These are phyloP conservation scores for Lophiostoma macrostomum DNA, from an alignment of 495 filamentous ascomycete genomes.

Conservation along the genomic window DNA sequence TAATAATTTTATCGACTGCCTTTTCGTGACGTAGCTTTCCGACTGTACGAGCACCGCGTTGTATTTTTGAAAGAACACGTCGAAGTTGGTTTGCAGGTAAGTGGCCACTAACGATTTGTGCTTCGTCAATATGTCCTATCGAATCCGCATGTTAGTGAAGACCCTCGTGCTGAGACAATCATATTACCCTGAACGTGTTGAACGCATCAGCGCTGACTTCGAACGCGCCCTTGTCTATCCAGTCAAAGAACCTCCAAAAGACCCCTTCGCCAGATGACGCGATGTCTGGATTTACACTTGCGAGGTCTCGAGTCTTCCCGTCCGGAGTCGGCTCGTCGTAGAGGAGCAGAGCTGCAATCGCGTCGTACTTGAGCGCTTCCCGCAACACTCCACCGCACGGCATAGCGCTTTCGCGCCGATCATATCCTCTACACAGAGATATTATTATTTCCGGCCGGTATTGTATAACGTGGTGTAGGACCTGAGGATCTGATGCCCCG, in stretches of 20 bases:
- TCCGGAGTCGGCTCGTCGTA: conserved; percentile 76
- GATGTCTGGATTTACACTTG: conserved; percentile 62
- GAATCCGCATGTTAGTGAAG: background rate
- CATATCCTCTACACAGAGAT: conserved; percentile 85
- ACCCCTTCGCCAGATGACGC: conserved; percentile 72
- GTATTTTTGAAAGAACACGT: conserved; percentile 85
- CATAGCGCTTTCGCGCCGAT: conserved; percentile 85
- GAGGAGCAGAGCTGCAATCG: conserved; percentile 80
- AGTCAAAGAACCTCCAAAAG: conserved; percentile 98
- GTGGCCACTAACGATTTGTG: conserved; percentile 86
- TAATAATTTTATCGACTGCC: conserved; percentile 95
- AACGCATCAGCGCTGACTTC: conserved; percentile 97
- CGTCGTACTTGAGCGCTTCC: conserved; percentile 89
- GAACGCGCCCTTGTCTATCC: conserved; percentile 92
- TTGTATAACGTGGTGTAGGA: conserved; percentile 80
- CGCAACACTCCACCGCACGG: conserved; percentile 87
- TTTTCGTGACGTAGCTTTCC: conserved; percentile 94
- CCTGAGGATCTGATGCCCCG: conserved; percentile 64
- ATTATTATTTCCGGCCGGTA: conserved; percentile 82
- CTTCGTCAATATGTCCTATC: conserved; percentile 84
- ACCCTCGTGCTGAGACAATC: background rate
- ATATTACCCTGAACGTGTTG: conserved; percentile 83
- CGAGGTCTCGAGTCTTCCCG: conserved; percentile 53
- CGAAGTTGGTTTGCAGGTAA: conserved; percentile 84
- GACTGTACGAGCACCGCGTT: conserved; percentile 85